Base-by-base conservation (phyloP, 2,329 filamentous ascomycete species). In the Fusarium compactum region DNA sequence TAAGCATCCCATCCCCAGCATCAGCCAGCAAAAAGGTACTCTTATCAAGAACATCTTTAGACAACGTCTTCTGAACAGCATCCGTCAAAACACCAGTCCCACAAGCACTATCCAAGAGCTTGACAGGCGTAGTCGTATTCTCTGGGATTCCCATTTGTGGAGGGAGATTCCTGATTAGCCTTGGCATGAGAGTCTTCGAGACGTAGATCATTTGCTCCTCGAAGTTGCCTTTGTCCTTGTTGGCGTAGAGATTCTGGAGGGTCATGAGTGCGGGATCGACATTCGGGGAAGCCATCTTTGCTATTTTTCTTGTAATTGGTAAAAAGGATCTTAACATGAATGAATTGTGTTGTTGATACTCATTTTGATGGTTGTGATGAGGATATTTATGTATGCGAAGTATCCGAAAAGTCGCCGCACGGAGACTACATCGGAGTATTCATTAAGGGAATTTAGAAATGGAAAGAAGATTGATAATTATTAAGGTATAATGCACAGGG, bases 11-110 rank as follows among this genome's bases (percentile, higher is more conserved):
- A 3, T 78, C 76, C 0, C 84, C 82, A 24, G 81, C 78, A 70
- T 89, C 87, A 6, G 83, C 82, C 18, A 38, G 30, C 82, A 86
- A n/a, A 85, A 89, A 79, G 24, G 79, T 80, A 76, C 85, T 86
- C 56, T 76, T 72, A 11, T 72, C 74, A 22, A 85, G 77, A 8
- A 83, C 75, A 2, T 81, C 71, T 10, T 74, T 75, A 15, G 79
- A 67, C 16, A 88, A 62, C 5, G 71, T 74, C 12, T 74, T 73
- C 59, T 86, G 82, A 16, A 88, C 70, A 27, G 83, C 75, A 11
- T 82, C 81, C 2, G 83, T 83, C 15, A 87, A 78, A 18, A 86
- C 79, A 1, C 86, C 87, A 6, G 81, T 80, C 0, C 87, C 87
- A 58, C 86, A 89, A 9, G 84, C 86, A 66, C 83, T 83, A 62